Conservation (phyloP, 257 asterid species). For the Scutellaria barbata region DNA sequence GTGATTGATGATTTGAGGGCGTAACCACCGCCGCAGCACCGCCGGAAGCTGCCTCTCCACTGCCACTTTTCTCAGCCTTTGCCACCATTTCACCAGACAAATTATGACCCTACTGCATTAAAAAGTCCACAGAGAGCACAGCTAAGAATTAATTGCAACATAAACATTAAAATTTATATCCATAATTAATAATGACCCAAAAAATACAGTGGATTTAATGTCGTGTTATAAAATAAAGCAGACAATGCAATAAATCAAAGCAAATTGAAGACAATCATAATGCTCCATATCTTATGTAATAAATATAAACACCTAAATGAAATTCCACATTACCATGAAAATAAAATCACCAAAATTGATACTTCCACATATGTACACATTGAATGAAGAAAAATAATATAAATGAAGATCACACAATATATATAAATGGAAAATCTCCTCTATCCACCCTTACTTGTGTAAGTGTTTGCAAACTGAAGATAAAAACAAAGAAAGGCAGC, state of each 20-base stretch:
- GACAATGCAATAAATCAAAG: conserved; percentile 15
- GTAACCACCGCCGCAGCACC: conserved; percentile 27
- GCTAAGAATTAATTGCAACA: conserved; percentile 11
- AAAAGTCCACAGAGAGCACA: conserved; percentile 12
- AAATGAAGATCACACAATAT: no score
- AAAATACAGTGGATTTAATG: conserved; percentile 2
- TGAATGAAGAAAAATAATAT: conserved; percentile 1
- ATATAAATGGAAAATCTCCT: no score
- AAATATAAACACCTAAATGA: not conserved
- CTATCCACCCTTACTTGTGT: no score
- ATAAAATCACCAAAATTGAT: not conserved
- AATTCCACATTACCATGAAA: not conserved
- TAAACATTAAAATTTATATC: not conserved
- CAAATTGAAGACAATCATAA: not conserved
- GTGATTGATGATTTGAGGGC: conserved; percentile 44
- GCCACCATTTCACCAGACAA: conserved; percentile 49
- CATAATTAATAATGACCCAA: conserved; percentile 14
- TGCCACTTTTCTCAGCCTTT: conserved; percentile 47
- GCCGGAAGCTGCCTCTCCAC: conserved; percentile 32
- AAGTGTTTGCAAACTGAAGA: not conserved
- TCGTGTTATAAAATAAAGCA: conserved; percentile 9
- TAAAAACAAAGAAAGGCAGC: not conserved
- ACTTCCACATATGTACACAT: conserved; percentile 15
- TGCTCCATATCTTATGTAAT: conserved; percentile 8
- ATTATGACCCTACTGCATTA: conserved; percentile 32